Evolutionary conservation across 805 yeast genomes (phyloP).

Genomic region (Maudiozyma serrabonitensis): DNA sequence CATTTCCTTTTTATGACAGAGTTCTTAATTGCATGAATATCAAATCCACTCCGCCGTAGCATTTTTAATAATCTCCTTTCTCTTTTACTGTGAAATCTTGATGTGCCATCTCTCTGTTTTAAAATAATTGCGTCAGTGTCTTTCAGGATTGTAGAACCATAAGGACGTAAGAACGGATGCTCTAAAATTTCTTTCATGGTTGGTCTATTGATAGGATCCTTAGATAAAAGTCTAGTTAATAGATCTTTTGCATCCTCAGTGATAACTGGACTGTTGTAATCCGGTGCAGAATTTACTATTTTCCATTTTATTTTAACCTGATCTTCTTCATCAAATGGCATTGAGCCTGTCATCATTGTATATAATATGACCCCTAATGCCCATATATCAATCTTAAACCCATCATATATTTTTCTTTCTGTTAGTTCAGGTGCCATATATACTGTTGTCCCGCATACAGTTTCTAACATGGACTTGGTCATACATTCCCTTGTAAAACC

Average conservation of each 20-base stretch:
- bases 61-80: slow-evolving; percentile 55
- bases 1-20: slow-evolving; percentile 51
- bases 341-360: slow-evolving; percentile 72
- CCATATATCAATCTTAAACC: slow-evolving; percentile 83
- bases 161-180: slow-evolving; percentile 41
- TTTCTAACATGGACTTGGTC: slow-evolving; percentile 50
- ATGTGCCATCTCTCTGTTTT: slow-evolving; percentile 28
- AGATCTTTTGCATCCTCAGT: slow-evolving; percentile 44
- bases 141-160: slow-evolving; percentile 35
- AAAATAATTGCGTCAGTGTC: slow-evolving; percentile 30
- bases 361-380: slow-evolving; percentile 81
- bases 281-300: slow-evolving; percentile 60
- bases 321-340: slow-evolving; percentile 87
- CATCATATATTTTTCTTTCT: slow-evolving; percentile 58
- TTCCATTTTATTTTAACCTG: slow-evolving; percentile 49
- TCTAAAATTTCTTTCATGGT: slow-evolving; percentile 40
- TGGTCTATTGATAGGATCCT: slow-evolving; percentile 60
- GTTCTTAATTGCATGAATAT: slow-evolving; percentile 46
- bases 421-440: slow-evolving; percentile 96
- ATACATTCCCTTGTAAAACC: slow-evolving; percentile 83
- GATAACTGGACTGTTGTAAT: slow-evolving; percentile 35
- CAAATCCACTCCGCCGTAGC: slow-evolving; percentile 52
- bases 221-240: slow-evolving; percentile 45
- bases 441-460: slow-evolving; percentile 88
- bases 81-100: slow-evolving; percentile 47